Base-by-base conservation (phyloP, 2,329 filamentous ascomycete species). In the Sclerotinia minor region DNA sequence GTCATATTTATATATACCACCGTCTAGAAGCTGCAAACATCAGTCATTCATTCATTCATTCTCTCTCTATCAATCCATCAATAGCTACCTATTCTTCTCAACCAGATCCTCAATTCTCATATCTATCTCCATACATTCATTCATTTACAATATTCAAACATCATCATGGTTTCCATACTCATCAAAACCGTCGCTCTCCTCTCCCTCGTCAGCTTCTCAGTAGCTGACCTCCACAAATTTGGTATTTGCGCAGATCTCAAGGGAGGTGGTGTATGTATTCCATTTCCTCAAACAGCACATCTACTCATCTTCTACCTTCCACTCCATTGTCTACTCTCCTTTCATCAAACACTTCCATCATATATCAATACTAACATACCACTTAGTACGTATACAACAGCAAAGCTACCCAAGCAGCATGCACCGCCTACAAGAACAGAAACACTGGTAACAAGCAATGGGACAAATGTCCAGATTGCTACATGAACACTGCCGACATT, bases 171-270 rank as follows among this genome's bases (percentile, higher is more conserved):
- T 54, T 60, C n/a, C 47, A 17, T 47, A 35, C 49, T 66, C 17
- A 19, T 67, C 55, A 61, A 61, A 47, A 26, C 65, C 19, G 7
- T 67, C 13, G 35, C 26, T 32, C 41, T 67, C n/a, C 65, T 67
- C 19, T 26, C 65, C 8, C 49, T 67, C 49, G 19, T 49, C 65
- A 35, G 57, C 49, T 44, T 67, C 38, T 47, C 65, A 9, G 50
- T 60, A 11, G 65, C 65, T 32, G 65, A 67, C n/a, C 15, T 54
- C 3, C 65, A 67, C 26, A 11, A 3, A 8, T 61, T 26, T 15
- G 55, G 47, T 11, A 26, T 61, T 3, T 67, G 65, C 21, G 21
- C 47, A 45, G 24, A 67, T 21, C 3, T 1, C 47, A 29, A 41
- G 3, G 11, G 5, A 13, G 65, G 21, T 8, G 17, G 2, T 3